A percentile compares a stretch with the other conserved stretches of the same genome.
These are phyloP conservation scores for Candida golubevii DNA, from an alignment of 805 yeast species.

Conservation along the genomic window DNA sequence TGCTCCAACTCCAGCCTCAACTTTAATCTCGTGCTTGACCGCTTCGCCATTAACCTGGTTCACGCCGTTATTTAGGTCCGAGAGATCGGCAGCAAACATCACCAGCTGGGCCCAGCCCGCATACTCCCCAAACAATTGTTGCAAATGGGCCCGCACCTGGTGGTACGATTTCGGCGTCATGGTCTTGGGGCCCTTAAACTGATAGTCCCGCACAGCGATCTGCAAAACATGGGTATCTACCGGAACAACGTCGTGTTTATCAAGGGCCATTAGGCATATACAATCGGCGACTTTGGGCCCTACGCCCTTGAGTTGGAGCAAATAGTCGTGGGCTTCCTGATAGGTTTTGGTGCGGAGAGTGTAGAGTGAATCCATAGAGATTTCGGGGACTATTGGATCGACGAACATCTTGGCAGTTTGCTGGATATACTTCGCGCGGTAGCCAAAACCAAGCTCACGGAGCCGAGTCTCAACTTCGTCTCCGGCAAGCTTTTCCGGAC, in stretches of 20 bases:
- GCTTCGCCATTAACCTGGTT: conserved; percentile 26
- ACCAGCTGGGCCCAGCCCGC: conserved; percentile 99
- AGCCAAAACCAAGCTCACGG: conserved; percentile 72
- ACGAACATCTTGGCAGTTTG: conserved; percentile 63
- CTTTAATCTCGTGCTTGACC: conserved; percentile 13
- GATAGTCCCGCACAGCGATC: conserved; percentile 80
- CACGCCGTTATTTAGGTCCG: conserved; percentile 66
- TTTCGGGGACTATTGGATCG: conserved; percentile 33
- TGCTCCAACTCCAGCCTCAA: background rate
- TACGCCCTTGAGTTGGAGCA: conserved; percentile 74
- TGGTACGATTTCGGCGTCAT: conserved; percentile 51
- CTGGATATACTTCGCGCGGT: conserved; percentile 83
- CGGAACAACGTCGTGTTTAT: conserved; percentile 84
- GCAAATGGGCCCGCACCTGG: conserved; percentile 56
- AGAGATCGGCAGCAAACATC: conserved; percentile 78
- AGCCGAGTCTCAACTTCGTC: conserved; percentile 36
- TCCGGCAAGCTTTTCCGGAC: conserved; percentile 45
- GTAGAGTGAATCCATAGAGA: conserved; percentile 34
- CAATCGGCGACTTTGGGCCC: conserved; percentile 99
- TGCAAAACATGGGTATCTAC: conserved; percentile 94
- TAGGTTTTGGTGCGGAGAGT: conserved; percentile 45
- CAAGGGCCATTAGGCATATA: conserved; percentile 86
- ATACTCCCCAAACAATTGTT: conserved; percentile 74
- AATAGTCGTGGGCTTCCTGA: conserved; percentile 50
- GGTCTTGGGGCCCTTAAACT: conserved; percentile 44